Percentiles rank a stretch among this genome's conserved stretches.
Evolutionary conservation across 1,284 basidiomycete genomes (phyloP).

Genomic region (Xerocomus amazonicus): DNA sequence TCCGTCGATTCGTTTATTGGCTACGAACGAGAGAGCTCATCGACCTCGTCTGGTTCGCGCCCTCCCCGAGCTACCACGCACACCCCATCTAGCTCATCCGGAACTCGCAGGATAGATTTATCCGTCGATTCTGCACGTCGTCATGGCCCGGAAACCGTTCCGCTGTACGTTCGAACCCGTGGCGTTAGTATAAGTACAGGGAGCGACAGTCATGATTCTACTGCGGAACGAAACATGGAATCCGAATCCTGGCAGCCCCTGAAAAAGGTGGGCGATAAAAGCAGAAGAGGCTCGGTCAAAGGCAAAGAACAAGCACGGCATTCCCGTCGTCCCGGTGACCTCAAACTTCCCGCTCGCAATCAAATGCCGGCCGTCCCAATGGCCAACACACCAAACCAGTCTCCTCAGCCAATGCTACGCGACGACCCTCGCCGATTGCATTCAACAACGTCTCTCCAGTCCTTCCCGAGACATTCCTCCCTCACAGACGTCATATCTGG

Average conservation of each 20-base stretch:
- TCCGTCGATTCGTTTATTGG: slow-evolving; percentile 71
- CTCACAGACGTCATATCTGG: slow-evolving; percentile 31
- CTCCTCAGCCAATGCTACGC: slow-evolving; percentile 29
- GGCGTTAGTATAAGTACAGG: slow-evolving; percentile 53
- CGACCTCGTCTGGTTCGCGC: slow-evolving; percentile 34
- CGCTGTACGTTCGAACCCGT: slow-evolving; percentile 44
- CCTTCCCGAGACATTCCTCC: slow-evolving; percentile 34
- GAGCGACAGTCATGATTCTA: slow-evolving; percentile 25
- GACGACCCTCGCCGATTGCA: slow-evolving; percentile 41
- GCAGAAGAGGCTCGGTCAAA: slow-evolving; percentile 31
- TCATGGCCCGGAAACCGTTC: slow-evolving; percentile 32
- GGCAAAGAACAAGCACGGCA: slow-evolving; percentile 30
- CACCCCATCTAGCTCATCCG: slow-evolving; percentile 16
- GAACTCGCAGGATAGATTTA: slow-evolving; percentile 20
- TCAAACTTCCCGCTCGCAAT: slow-evolving; percentile 36
- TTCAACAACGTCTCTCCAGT: slow-evolving; percentile 41
- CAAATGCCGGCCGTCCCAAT: slow-evolving; percentile 25
- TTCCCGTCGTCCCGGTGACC: slow-evolving; percentile 34
- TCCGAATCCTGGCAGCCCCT: slow-evolving; percentile 27
- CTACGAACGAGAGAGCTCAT: slow-evolving; percentile 38
- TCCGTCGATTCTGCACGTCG: slow-evolving; percentile 27
- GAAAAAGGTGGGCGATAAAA: slow-evolving; percentile 34
- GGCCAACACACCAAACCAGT: slow-evolving; percentile 15
- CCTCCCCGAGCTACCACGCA: slow-evolving; percentile 35
- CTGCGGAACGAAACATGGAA: slow-evolving; percentile 28